Conservation (phyloP, 23 red algal species). For the Cyanidiococcus yangmingshanensis region DNA sequence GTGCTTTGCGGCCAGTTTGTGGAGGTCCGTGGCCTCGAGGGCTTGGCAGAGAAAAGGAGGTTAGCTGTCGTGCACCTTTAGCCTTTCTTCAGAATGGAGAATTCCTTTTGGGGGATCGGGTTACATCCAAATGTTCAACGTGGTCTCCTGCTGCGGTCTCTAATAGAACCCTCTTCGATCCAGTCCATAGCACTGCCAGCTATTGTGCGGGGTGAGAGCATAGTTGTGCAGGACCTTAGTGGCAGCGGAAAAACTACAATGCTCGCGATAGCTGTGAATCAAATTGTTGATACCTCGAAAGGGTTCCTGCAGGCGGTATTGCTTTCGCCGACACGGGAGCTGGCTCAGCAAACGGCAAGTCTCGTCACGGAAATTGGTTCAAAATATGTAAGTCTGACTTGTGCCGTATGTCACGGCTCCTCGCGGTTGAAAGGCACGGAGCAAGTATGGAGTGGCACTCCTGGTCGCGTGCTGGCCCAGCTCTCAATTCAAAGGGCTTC, state of each 20-base stretch:
- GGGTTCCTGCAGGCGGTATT: neutral
- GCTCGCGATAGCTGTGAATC: conserved; percentile 14
- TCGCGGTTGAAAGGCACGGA: neutral
- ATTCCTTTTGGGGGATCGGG: neutral
- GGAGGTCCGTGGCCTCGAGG: no score
- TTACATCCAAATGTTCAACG: neutral
- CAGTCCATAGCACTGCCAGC: neutral
- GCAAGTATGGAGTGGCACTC: conserved; percentile 22
- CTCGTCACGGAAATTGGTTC: neutral
- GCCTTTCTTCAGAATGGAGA: no score
- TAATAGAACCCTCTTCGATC: neutral
- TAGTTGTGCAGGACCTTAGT: conserved; percentile 2
- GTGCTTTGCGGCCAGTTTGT: no score
- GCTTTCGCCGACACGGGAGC: conserved; percentile 29
- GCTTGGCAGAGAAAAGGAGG: no score
- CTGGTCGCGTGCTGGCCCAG: conserved; percentile 23
- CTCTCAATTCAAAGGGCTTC: neutral
- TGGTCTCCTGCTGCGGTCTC: neutral
- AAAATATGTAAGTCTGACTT: neutral
- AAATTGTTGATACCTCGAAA: neutral
- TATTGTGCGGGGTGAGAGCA: conserved; percentile 8
- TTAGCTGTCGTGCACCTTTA: no score
- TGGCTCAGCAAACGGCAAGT: conserved; percentile 21
- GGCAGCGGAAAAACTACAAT: conserved; percentile 33
- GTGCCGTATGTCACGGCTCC: conserved; percentile 7